Base-by-base conservation (phyloP, 2,329 filamentous ascomycete genomes). In the Exserohilum turcica region DNA sequence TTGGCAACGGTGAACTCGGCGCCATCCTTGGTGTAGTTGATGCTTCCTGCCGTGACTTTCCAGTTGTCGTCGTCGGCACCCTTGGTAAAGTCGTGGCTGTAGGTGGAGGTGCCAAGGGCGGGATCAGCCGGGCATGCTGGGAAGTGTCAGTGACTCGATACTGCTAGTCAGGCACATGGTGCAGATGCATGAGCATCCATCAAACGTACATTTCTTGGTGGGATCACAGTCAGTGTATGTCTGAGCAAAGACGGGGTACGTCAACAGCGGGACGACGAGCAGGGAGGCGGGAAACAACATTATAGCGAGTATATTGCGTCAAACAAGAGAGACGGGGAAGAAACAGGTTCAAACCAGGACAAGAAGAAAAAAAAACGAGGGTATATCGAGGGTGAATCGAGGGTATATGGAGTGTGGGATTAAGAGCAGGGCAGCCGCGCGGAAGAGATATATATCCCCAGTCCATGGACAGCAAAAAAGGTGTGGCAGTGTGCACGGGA, bases 1-100 rank as follows among this genome's bases (percentile, higher is more conserved):
- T 77, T 78, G 39, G 67, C 69, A 59, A 83, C 79, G 31, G 69
- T 77, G 68, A 84, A 82, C 13, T 78, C 73, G 38, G 78, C 80
- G 19, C 81, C 82, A 13, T 77, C 70, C 7, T 69, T 38, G 16
- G 54, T 66, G 52, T 78, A 78, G 43, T 75, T 79, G 45, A 82
- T 77, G 51, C 72, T 72, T 12, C 69, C 70, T 19, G 71, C 68
- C 6, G 70, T 74, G 42, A 71, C 68, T 48, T 70, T 74, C 73
- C 65, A 72, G 56, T 61, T 53, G 7, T 51, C 66, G 43, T 56
- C 44, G 48, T 72, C 72, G 37, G 63, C 64, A 1, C 53, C 56
- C 10, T 52, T 53, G 16, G 68, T 64, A 33, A 71, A 76, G 67
- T 78, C 78, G 57, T 78, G 76, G 45, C 72, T 72, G 33, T 68